These are phyloP conservation scores for Penicillium sp. DNA, from an alignment of 2,329 filamentous ascomycete genomes.

Conservation along the genomic window DNA sequence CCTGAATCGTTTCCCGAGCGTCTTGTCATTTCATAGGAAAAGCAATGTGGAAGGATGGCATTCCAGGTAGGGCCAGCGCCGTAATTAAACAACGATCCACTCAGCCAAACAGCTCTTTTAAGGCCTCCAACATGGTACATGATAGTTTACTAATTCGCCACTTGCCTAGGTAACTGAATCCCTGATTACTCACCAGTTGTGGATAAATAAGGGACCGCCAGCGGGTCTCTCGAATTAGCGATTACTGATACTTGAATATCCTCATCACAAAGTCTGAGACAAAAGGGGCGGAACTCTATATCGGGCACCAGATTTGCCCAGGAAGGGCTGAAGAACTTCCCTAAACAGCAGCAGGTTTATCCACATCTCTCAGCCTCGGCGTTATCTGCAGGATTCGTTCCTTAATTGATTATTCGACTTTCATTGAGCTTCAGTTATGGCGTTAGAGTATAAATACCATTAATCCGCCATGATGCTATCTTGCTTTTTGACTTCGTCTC, in stretches of 20 bases:
- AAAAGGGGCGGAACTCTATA: background rate
- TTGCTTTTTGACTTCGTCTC: background rate
- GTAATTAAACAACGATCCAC: too few species aligned
- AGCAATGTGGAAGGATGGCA: too few species aligned
- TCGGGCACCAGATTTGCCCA: background rate
- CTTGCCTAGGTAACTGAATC: too few species aligned
- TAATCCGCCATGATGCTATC: too few species aligned
- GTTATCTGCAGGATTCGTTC: background rate
- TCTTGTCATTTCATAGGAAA: too few species aligned
- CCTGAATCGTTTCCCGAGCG: too few species aligned
- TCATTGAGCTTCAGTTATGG: background rate
- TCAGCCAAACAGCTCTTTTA: too few species aligned
- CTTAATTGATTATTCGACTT: background rate
- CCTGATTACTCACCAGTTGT: background rate
- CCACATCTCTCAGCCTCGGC: background rate
- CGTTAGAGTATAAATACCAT: background rate
- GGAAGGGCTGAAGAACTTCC: too few species aligned
- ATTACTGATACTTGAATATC: background rate
- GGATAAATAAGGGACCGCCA: background rate
- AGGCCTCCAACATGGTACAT: too few species aligned
- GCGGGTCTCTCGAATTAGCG: background rate
- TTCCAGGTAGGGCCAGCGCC: too few species aligned
- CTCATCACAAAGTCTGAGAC: background rate
- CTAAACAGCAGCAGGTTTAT: background rate
- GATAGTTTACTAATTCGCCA: too few species aligned